phyloP scores from a whole-genome alignment of 176 grass and related monocot genomes.

The Oryza meridionalis region DNA sequence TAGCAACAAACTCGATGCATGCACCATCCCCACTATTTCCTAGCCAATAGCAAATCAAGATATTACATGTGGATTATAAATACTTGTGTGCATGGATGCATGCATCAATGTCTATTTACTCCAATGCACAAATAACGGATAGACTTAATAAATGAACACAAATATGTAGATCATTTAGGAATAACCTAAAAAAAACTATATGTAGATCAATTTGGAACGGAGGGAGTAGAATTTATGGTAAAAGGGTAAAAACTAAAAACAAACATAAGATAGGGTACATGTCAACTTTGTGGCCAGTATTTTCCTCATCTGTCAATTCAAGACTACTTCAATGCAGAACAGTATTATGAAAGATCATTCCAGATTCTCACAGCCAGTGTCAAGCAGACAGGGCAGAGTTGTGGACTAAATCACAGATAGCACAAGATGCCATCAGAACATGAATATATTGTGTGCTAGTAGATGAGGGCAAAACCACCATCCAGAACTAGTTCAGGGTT shows the following conservation, averaged over 20 bases:
- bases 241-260: slow-evolving; percentile 43
- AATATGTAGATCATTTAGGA: no score
- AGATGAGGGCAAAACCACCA: neutral
- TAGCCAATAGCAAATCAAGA: no score
- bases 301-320: neutral
- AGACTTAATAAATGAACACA: no score
- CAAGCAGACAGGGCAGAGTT: neutral
- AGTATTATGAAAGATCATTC: neutral
- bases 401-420: slow-evolving; percentile 7
- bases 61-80: no score
- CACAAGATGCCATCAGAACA: neutral
- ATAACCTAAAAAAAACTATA: no score
- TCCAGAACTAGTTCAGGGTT: neutral
- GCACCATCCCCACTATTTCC: no score
- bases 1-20: no score
- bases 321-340: slow-evolving; percentile 8
- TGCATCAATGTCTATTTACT: no score
- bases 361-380: neutral
- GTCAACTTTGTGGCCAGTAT: neutral
- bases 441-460: neutral
- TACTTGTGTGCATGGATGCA: no score
- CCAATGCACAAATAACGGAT: no score
- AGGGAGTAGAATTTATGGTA: neutral
- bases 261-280: slow-evolving; percentile 13
- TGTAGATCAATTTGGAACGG: no score